These are phyloP conservation scores for Aschersonia sp. DNA, from an alignment of 2,329 filamentous ascomycete species.

Conservation along the genomic window DNA sequence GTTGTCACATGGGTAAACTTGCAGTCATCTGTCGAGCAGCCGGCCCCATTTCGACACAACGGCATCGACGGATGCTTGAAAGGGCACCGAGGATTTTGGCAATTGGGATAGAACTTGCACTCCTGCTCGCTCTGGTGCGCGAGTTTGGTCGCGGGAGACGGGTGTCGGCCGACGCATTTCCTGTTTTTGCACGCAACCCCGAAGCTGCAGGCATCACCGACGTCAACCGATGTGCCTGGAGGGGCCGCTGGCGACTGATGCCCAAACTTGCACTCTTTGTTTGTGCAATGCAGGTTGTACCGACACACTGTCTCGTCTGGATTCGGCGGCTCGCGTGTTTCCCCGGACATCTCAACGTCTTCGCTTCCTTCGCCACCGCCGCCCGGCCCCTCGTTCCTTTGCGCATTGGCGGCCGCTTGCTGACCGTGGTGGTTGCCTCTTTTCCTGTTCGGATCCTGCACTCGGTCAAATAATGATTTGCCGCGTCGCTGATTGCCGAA, in stretches of 20 bases:
- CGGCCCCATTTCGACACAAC: slow-evolving; percentile 78
- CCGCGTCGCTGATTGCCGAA: slow-evolving; percentile 22
- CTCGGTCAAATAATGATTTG: slow-evolving; percentile 62
- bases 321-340: slow-evolving; percentile 38
- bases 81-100: slow-evolving; percentile 72
- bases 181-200: slow-evolving; percentile 90
- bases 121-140: slow-evolving; percentile 72
- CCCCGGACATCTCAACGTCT: slow-evolving; percentile 49
- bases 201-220: slow-evolving; percentile 67
- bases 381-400: slow-evolving; percentile 15
- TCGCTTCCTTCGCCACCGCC: slow-evolving; percentile 31
- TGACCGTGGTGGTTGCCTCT: slow-evolving; percentile 20
- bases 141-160: slow-evolving; percentile 69
- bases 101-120: slow-evolving; percentile 86
- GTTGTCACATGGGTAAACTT: slow-evolving; percentile 80
- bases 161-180: slow-evolving; percentile 86
- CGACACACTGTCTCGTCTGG: slow-evolving; percentile 65
- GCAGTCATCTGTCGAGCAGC: slow-evolving; percentile 70
- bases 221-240: slow-evolving; percentile 61
- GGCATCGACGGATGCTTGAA: slow-evolving; percentile 85
- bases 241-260: slow-evolving; percentile 89
- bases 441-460: slow-evolving; percentile 36
- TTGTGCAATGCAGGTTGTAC: slow-evolving; percentile 79
- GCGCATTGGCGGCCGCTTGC: slow-evolving; percentile 18
- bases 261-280: slow-evolving; percentile 80